These are phyloP conservation scores for Cordyceps fumosorosea DNA, from an alignment of 2,329 filamentous ascomycete species.

Conservation along the genomic window DNA sequence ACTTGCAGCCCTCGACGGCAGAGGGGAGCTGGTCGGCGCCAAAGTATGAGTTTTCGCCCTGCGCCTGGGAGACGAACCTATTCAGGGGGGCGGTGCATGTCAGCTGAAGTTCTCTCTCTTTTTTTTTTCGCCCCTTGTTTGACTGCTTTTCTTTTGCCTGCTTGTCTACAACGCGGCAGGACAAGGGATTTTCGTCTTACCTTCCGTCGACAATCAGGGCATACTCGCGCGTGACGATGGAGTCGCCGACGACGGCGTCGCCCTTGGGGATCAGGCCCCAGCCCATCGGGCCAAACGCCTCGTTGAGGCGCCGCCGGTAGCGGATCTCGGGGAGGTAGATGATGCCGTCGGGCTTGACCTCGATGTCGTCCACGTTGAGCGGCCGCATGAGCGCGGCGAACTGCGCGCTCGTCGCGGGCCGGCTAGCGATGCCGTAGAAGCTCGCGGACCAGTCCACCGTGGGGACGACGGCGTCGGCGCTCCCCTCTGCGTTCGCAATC, in stretches of 20 bases:
- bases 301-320: conserved; percentile 84
- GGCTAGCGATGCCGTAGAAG: conserved; percentile 69
- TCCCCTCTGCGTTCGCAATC: background rate
- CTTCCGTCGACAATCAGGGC: conserved; percentile 81
- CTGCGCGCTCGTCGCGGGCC: conserved; percentile 65
- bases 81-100: background rate
- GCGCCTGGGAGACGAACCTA: conserved; percentile 85
- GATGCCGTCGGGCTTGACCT: conserved; percentile 96
- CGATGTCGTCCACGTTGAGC: conserved; percentile 68
- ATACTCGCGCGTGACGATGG: conserved; percentile 82
- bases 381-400: conserved; percentile 61
- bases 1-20: conserved; percentile 94
- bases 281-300: conserved; percentile 86
- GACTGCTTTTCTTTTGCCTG: background rate
- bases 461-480: background rate
- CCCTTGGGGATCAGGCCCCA: conserved; percentile 91
- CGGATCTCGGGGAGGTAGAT: conserved; percentile 97
- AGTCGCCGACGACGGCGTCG: conserved; percentile 77
- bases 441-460: conserved; percentile 72
- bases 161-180: too few relatives aligned
- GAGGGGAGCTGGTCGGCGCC: conserved; percentile 83
- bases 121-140: background rate
- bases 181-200: conserved; percentile 42
- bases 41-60: conserved; percentile 94
- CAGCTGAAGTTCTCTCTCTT: background rate